A percentile compares a stretch with the other conserved stretches of the same genome.
Conservation (phyloP, 75 land plant species). For the Adiantum capillusveneris region DNA sequence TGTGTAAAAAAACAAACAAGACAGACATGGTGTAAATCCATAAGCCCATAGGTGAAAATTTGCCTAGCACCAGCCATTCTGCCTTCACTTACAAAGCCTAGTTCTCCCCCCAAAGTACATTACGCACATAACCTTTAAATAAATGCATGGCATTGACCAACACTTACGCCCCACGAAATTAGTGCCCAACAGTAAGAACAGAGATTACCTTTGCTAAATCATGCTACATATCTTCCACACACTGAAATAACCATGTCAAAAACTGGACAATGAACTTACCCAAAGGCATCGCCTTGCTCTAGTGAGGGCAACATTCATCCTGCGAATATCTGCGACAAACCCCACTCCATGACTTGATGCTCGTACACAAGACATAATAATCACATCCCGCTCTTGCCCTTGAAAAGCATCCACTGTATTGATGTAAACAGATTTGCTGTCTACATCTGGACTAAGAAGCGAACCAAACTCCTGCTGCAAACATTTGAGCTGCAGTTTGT, state of each 20-base stretch:
- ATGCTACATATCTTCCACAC: background rate
- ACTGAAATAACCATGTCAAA: no score
- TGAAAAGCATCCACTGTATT: slow-evolving; percentile 99
- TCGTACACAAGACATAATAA: slow-evolving; percentile 98
- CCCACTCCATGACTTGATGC: slow-evolving; percentile 97
- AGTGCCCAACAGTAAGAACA: background rate
- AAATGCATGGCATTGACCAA: no score
- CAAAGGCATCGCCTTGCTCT: slow-evolving; percentile 93
- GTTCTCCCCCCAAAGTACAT: no score
- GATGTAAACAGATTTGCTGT: slow-evolving; percentile 75
- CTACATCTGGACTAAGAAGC: slow-evolving; percentile 58
- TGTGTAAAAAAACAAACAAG: no score
- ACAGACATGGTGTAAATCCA: no score
- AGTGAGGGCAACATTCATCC: slow-evolving; percentile 99
- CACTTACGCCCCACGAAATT: no score
- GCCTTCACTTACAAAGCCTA: no score
- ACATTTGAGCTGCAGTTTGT: slow-evolving; percentile 88
- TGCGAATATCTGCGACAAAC: slow-evolving; percentile 93
- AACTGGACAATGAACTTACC: slow-evolving; percentile 38
- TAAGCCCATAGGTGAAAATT: no score
- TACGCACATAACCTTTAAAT: no score
- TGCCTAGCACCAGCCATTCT: no score
- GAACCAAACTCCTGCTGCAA: slow-evolving; percentile 80
- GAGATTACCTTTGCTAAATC: background rate
- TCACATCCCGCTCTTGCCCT: slow-evolving; percentile 97